Evolutionary conservation across 2,329 filamentous ascomycete genomes (phyloP).

Genomic region (Knufia petricola): DNA sequence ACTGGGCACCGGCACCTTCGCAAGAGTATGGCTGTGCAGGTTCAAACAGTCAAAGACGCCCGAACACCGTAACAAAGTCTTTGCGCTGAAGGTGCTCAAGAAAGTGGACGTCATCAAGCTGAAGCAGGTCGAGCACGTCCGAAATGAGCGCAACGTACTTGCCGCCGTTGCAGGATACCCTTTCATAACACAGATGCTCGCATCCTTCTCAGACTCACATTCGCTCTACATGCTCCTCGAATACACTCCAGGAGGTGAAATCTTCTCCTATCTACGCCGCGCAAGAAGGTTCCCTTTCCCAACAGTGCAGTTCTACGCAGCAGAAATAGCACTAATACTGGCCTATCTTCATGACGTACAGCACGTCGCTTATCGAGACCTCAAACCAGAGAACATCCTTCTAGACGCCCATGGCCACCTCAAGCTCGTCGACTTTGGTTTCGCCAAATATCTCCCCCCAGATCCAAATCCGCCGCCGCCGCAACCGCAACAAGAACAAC

Average conservation of each 20-base stretch:
- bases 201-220: slow-evolving; percentile 55
- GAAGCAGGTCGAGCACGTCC: slow-evolving; percentile 60
- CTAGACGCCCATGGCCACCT: slow-evolving; percentile 56
- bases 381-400: slow-evolving; percentile 62
- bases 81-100: slow-evolving; percentile 41
- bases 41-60: slow-evolving; percentile 29
- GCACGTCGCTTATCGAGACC: slow-evolving; percentile 55
- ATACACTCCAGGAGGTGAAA: slow-evolving; percentile 58
- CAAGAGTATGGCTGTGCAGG: slow-evolving; percentile 41
- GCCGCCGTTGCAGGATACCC: slow-evolving; percentile 54
- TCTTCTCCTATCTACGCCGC: slow-evolving; percentile 55
- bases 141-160: slow-evolving; percentile 56
- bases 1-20: slow-evolving; percentile 43
- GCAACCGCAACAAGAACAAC: neutral
- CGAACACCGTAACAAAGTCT: slow-evolving; percentile 33
- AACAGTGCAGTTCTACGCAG: slow-evolving; percentile 56
- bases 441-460: slow-evolving; percentile 52
- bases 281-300: slow-evolving; percentile 50
- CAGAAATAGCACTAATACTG: slow-evolving; percentile 56
- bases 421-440: slow-evolving; percentile 59
- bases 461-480: slow-evolving; percentile 9
- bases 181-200: slow-evolving; percentile 56
- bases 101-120: slow-evolving; percentile 48
- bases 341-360: slow-evolving; percentile 55
- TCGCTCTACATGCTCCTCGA: slow-evolving; percentile 51